Percentiles rank a stretch among this genome's conserved stretches.
These are phyloP conservation scores for Oryza meyeriana DNA, from an alignment of 176 grass and related monocot genomes.

Conservation along the genomic window DNA sequence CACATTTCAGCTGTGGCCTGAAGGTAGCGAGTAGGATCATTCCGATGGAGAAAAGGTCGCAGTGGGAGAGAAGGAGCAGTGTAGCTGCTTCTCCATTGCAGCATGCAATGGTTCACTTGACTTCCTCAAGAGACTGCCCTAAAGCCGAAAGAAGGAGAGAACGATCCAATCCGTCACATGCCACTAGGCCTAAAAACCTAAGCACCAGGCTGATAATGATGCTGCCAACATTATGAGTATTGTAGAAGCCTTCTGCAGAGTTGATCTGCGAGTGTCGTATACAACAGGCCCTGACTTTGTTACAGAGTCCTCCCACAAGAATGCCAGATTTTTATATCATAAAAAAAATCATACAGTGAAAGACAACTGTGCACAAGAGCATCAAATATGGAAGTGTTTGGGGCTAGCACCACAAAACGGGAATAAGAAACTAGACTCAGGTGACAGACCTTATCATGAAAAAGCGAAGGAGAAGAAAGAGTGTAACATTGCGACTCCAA, in stretches of 20 bases:
- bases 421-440: conserved; percentile 84
- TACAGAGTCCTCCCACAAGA: conserved; percentile 70
- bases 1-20: conserved; percentile 47
- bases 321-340: conserved; percentile 93
- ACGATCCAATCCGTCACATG: too few relatives aligned
- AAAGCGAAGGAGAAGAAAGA: conserved; percentile 64
- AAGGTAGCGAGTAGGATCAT: conserved; percentile 58
- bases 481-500: conserved; percentile 44
- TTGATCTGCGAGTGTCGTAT: conserved; percentile 46
- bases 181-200: conserved; percentile 70
- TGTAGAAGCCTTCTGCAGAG: conserved; percentile 46
- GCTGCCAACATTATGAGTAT: too few relatives aligned
- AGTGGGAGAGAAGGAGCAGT: conserved; percentile 76
- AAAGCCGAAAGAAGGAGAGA: too few relatives aligned
- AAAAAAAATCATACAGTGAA: conserved; percentile 98
- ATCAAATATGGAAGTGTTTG: conserved; percentile 98
- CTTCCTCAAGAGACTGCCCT: conserved; percentile 92
- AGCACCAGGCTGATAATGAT: conserved; percentile 46
- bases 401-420: conserved; percentile 97
- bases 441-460: too few relatives aligned
- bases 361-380: conserved; percentile 98
- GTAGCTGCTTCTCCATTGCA: conserved; percentile 53
- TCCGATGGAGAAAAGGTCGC: conserved; percentile 55
- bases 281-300: conserved; percentile 71
- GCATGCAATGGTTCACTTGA: conserved; percentile 72